Evolutionary conservation across 1,284 basidiomycete species (phyloP).

Genomic region (Papiliotrema terrestris): DNA sequence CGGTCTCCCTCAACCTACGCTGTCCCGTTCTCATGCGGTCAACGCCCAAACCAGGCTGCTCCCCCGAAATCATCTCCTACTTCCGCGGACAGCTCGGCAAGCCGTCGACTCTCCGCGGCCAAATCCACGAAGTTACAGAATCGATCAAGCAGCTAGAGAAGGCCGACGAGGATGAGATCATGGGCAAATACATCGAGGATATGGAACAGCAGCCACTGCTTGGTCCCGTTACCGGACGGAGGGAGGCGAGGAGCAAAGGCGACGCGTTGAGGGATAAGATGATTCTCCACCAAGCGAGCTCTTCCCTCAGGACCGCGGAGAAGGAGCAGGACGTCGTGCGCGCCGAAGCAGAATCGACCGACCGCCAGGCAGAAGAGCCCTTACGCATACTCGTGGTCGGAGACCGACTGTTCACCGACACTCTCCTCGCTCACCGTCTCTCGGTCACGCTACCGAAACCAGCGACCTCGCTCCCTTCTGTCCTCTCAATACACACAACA

Average conservation of each 20-base stretch:
- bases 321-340: slow-evolving; percentile 7
- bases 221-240: slow-evolving; percentile 15
- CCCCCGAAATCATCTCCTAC: slow-evolving; percentile 63
- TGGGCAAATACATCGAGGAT: slow-evolving; percentile 17
- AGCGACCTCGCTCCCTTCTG: slow-evolving; percentile 9
- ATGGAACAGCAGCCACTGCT: slow-evolving; percentile 35
- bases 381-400: slow-evolving; percentile 70
- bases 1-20: slow-evolving; percentile 69
- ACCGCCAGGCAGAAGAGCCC: slow-evolving; percentile 1
- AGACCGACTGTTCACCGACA: slow-evolving; percentile 86
- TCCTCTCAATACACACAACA: slow-evolving; percentile 43
- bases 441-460: slow-evolving; percentile 28
- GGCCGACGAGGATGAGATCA: slow-evolving; percentile 29
- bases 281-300: neutral
- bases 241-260: neutral
- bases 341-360: neutral
- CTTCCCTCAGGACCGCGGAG: neutral
- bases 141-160: slow-evolving; percentile 4
- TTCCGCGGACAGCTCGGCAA: slow-evolving; percentile 39
- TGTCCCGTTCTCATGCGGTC: slow-evolving; percentile 79
- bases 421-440: slow-evolving; percentile 74
- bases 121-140: slow-evolving; percentile 3
- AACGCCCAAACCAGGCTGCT: slow-evolving; percentile 75
- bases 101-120: slow-evolving; percentile 16
- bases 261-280: slow-evolving; percentile 1